These are phyloP conservation scores for Xenoacremonium recifei DNA, from an alignment of 2,329 filamentous ascomycete genomes.

Conservation along the genomic window DNA sequence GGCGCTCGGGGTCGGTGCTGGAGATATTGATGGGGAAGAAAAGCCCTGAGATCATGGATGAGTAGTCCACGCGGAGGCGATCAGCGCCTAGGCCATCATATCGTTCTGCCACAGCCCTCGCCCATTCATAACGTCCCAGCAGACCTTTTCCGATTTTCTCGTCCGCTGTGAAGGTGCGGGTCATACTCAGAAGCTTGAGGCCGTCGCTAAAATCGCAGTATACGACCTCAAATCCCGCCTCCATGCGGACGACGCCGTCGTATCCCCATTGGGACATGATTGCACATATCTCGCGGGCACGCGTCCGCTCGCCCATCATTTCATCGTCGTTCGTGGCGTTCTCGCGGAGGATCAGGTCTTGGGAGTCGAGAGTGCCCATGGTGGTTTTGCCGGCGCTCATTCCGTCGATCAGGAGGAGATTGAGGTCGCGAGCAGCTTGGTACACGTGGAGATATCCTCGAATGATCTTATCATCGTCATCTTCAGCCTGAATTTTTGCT, in stretches of 20 bases:
- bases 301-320: slow-evolving; percentile 40
- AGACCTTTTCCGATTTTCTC: slow-evolving; percentile 13
- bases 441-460: slow-evolving; percentile 68
- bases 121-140: slow-evolving; percentile 38
- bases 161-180: slow-evolving; percentile 21
- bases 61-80: slow-evolving; percentile 45
- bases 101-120: slow-evolving; percentile 40
- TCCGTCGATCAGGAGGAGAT: slow-evolving; percentile 68
- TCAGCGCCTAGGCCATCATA: slow-evolving; percentile 45
- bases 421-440: slow-evolving; percentile 53
- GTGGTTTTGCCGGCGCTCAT: slow-evolving; percentile 64
- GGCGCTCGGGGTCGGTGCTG: slow-evolving; percentile 34
- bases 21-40: slow-evolving; percentile 52
- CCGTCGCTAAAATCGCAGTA: slow-evolving; percentile 59
- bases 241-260: slow-evolving; percentile 67
- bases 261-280: slow-evolving; percentile 53
- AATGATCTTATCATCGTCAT: slow-evolving; percentile 7
- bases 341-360: slow-evolving; percentile 60
- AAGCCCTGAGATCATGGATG: slow-evolving; percentile 49
- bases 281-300: slow-evolving; percentile 56
- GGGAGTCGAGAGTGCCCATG: slow-evolving; percentile 66
- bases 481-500: too few relatives aligned
- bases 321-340: slow-evolving; percentile 16
- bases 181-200: slow-evolving; percentile 35
- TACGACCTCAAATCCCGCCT: slow-evolving; percentile 70